Evolutionary conservation across 2,329 filamentous ascomycete species (phyloP).

Genomic region (Venturia pyrina): DNA sequence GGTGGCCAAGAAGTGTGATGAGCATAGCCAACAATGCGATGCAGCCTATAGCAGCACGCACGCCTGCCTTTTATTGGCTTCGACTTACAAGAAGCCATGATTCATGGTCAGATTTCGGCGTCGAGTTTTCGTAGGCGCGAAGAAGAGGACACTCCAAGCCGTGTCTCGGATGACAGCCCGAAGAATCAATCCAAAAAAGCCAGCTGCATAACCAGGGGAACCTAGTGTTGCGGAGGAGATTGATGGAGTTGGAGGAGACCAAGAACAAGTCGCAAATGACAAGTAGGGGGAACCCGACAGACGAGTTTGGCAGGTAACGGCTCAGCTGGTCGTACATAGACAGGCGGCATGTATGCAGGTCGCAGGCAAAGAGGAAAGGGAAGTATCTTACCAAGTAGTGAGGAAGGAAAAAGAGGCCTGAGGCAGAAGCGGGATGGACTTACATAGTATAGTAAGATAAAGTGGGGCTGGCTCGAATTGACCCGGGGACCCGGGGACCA

Average conservation of each 20-base stretch:
- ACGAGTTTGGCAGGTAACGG: not conserved
- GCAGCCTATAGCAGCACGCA: too few relatives aligned
- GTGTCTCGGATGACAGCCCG: not conserved
- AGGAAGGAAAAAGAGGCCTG: not conserved
- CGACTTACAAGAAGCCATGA: too few relatives aligned
- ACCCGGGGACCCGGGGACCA: too few relatives aligned
- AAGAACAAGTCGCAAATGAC: not conserved
- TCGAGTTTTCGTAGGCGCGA: too few relatives aligned
- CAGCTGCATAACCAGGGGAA: not conserved
- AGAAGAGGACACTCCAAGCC: too few relatives aligned
- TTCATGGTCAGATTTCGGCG: too few relatives aligned
- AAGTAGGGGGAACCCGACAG: not conserved
- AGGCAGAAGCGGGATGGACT: not conserved
- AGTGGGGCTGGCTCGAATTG: too few relatives aligned
- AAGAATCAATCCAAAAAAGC: not conserved
- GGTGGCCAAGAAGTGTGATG: too few relatives aligned
- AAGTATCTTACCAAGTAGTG: too few relatives aligned
- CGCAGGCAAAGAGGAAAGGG: too few relatives aligned
- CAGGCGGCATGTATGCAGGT: not conserved
- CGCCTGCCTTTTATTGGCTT: too few relatives aligned
- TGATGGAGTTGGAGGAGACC: not conserved
- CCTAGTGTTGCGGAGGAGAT: not conserved
- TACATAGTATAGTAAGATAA: not conserved
- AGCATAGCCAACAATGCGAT: too few relatives aligned
- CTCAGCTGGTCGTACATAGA: not conserved